Evolutionary conservation across 139 green algal species (phyloP), one percentile per base, ranked within the genome.

Genomic region (Micromonas pusilla): DNA sequence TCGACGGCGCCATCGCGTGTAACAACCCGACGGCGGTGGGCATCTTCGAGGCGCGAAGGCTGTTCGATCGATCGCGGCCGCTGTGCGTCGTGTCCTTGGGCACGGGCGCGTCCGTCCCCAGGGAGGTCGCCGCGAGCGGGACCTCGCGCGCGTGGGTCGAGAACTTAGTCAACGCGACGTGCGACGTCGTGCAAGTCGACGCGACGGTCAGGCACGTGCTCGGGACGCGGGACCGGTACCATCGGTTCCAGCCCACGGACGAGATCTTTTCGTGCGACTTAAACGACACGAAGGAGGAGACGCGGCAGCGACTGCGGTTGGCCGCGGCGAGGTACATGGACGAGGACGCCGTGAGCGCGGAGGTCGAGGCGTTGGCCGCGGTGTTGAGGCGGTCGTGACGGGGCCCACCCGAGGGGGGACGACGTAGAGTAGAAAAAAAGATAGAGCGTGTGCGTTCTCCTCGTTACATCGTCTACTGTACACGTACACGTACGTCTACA

Each of bases 1-100:
- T 83, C 31, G 79, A 83, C 72, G 79, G 79, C 2, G 79, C 71
- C 9, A 80, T 83, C 13, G 31, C 79, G 60, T 32, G 37, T 31
- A 83, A 83, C 70, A 83, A 83, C 32, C 79, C 79, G 28, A 74
- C 79, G 26, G 66, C 57, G 1, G 79, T 67, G 45, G 67, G 52
- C 25, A 53, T 83, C 0, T 66, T 76, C n/a, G 79, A 83, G 34
- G 79, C 79, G 3, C 36, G 52, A 63, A 33, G 62, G 16, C 31
- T 83, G 0, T 83, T 80, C 60, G 13, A 1, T 3, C 37, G n/a
- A 19, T 30, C 33, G 1, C 39, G 57, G 9, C 52, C 52, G 0
- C 72, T 83, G 16, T 62, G 57, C 26, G 31, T 83, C 4, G 76
- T 82, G 21, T 80, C 71, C 74, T 0, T 83, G 0, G 79, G 79